Conservation (phyloP, 2,329 filamentous ascomycete species). For the Thermoascus crustaceus region DNA sequence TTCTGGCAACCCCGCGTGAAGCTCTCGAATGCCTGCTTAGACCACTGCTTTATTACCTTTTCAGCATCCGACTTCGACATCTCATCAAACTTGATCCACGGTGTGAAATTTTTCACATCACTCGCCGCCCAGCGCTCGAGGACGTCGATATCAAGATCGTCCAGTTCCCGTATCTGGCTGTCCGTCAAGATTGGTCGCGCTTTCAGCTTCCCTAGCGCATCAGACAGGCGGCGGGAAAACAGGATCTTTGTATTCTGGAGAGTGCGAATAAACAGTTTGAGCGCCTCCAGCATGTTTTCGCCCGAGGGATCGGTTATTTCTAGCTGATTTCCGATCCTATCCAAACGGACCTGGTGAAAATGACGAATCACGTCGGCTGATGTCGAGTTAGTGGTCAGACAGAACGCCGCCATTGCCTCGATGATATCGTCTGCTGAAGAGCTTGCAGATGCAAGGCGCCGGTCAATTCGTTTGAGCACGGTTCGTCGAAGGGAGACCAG, state of each 20-base stretch:
- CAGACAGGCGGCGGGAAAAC: slow-evolving; percentile 62
- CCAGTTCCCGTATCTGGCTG: slow-evolving; percentile 53
- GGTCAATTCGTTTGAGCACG: slow-evolving; percentile 57
- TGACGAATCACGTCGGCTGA: slow-evolving; percentile 69
- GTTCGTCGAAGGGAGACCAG: slow-evolving; percentile 55
- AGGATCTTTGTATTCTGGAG: slow-evolving; percentile 68
- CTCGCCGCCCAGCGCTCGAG: slow-evolving; percentile 72
- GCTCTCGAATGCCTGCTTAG: slow-evolving; percentile 50
- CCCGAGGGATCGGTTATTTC: slow-evolving; percentile 43
- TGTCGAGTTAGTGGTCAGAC: slow-evolving; percentile 70
- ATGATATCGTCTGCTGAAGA: slow-evolving; percentile 47
- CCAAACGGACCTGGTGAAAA: slow-evolving; percentile 65
- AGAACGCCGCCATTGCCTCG: slow-evolving; percentile 72
- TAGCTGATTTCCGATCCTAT: slow-evolving; percentile 58
- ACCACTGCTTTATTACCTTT: slow-evolving; percentile 57
- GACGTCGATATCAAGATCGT: slow-evolving; percentile 68
- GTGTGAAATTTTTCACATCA: slow-evolving; percentile 76
- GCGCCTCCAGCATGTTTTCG: slow-evolving; percentile 52
- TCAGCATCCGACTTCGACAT: slow-evolving; percentile 53
- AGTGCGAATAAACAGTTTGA: slow-evolving; percentile 69
- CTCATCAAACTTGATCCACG: slow-evolving; percentile 78
- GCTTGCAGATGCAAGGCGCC: slow-evolving; percentile 38
- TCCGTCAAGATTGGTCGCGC: slow-evolving; percentile 65
- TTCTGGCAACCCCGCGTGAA: slow-evolving; percentile 55
- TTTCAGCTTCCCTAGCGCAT: slow-evolving; percentile 62